Base-by-base conservation (phyloP, 805 yeast species). In the Pichia ethanolica region DNA sequence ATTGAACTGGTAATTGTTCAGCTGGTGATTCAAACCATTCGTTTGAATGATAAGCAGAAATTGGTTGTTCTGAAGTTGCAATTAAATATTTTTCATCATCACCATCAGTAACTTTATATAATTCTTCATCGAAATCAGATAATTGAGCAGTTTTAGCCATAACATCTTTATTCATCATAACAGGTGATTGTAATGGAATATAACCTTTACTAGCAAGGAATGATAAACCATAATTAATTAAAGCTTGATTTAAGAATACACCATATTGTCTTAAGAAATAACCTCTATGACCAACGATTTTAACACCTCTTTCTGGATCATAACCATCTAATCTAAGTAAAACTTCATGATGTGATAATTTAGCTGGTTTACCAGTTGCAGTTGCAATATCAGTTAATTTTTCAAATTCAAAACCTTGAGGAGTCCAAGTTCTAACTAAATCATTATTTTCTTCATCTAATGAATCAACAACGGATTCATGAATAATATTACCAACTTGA, bases 111-210 rank as follows among this genome's bases (percentile, higher is more conserved):
- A 93, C 98, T 73, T 93, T 93, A 76, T 93, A 93, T 63, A 93
- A 78, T 72, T 93, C 99, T 76, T 93, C 99, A 70, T 93, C 99
- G 62, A 93, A 93, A 66, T 93, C 90, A 36, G 97, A 89, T 68
- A 93, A 82, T 74, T 93, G 99, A 8, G 99, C 99, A 59, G 99
- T 93, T 73, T 88, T 90, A 59, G 98, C 98, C 99, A 93, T 93
- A 50, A 89, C 95, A 51, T 93, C 98, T 73, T 93, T 93, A 82
- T 93, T 93, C 97, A 93, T 89, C 99, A 93, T 93, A 42, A 91
- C 97, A 51, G 99, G 99, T 13, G 99, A 95, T 75, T 93, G 99
- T 70, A 93, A 77, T 55, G 98, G 96, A 48, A 76, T 75, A 75
- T 89, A 93, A 46, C 83, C 89, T 60, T 83, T 80, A 20, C 50